Evolutionary conservation across 805 yeast genomes (phyloP).

Genomic region (Ogataea saltuana): DNA sequence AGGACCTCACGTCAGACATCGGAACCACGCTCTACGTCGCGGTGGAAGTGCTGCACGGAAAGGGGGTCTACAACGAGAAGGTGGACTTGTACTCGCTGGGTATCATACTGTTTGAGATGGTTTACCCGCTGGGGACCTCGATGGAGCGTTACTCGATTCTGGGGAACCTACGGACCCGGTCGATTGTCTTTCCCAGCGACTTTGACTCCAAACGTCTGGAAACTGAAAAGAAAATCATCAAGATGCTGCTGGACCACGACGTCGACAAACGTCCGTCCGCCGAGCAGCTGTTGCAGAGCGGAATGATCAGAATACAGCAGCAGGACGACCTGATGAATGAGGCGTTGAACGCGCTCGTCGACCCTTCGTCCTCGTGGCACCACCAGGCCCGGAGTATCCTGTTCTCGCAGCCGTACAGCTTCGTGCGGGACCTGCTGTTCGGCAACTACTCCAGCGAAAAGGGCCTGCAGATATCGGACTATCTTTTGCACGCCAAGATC

Average conservation of each 20-base stretch:
- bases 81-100: slow-evolving; percentile 97
- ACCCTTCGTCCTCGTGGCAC: slow-evolving; percentile 93
- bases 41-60: slow-evolving; percentile 74
- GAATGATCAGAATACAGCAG: slow-evolving; percentile 82
- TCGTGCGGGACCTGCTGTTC: slow-evolving; percentile 82
- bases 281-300: slow-evolving; percentile 68
- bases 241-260: slow-evolving; percentile 70
- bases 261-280: slow-evolving; percentile 84
- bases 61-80: slow-evolving; percentile 81
- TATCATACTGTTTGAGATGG: slow-evolving; percentile 93
- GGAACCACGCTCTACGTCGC: slow-evolving; percentile 96
- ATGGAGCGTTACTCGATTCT: slow-evolving; percentile 88
- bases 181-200: slow-evolving; percentile 69
- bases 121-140: slow-evolving; percentile 78
- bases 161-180: slow-evolving; percentile 57
- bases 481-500: slow-evolving; percentile 59
- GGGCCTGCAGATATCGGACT: slow-evolving; percentile 41
- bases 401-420: slow-evolving; percentile 80
- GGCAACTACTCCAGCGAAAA: slow-evolving; percentile 48
- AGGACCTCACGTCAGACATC: slow-evolving; percentile 85
- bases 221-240: slow-evolving; percentile 68
- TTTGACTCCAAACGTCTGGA: slow-evolving; percentile 53
- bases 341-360: slow-evolving; percentile 80
- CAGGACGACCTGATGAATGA: slow-evolving; percentile 89
- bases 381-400: slow-evolving; percentile 85